phyloP scores from a whole-genome alignment of 1,139 yeast genomes.

The Spathaspora sp. region DNA sequence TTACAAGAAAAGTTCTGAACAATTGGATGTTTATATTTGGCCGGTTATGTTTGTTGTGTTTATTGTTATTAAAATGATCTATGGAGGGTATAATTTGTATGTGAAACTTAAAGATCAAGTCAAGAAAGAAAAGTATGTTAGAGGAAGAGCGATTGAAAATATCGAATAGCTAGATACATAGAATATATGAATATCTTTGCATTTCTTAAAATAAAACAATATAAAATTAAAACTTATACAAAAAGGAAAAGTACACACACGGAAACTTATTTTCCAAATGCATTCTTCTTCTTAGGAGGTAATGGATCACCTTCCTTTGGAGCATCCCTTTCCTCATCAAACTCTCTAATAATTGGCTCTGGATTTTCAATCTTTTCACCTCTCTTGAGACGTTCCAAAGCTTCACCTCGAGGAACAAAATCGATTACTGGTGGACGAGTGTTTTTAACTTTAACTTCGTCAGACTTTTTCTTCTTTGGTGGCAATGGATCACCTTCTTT shows the following conservation, averaged over 20 bases:
- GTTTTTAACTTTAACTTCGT: not conserved
- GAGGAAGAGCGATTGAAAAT: conserved; percentile 63
- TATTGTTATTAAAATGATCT: conserved; percentile 13
- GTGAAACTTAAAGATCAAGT: conserved; percentile 42
- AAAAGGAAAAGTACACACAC: not conserved
- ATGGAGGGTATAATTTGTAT: conserved; percentile 15
- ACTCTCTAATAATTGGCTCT: not conserved
- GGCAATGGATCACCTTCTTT: not conserved
- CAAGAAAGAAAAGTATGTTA: conserved; percentile 59
- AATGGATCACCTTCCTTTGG: not conserved
- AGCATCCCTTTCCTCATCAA: not conserved
- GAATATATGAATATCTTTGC: conserved; percentile 1
- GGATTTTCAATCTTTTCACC: not conserved
- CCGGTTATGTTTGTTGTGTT: conserved; percentile 16
- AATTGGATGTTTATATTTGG: conserved; percentile 11
- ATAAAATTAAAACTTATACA: not conserved
- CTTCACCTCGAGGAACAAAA: not conserved
- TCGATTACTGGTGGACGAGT: not conserved
- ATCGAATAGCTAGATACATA: conserved; percentile 22
- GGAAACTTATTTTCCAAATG: no score
- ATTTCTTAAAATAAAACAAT: not conserved
- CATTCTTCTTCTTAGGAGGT: not conserved
- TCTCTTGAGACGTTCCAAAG: not conserved
- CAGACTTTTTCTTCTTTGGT: not conserved
- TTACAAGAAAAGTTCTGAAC: conserved; percentile 1